phyloP scores from a whole-genome alignment of 139 green algal genomes.

The Mesotaenium endlicherianum region DNA sequence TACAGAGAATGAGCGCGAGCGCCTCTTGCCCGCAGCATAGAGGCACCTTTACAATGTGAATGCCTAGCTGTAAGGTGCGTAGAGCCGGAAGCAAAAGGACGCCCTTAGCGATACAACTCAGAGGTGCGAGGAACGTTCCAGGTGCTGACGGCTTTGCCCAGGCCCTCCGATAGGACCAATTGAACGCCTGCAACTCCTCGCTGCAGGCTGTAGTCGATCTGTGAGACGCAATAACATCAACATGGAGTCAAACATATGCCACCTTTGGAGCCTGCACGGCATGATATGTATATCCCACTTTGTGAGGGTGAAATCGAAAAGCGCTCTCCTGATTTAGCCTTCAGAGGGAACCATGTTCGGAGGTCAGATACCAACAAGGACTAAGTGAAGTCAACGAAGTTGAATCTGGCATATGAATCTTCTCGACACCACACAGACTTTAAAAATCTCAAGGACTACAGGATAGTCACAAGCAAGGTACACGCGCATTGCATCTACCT shows the following conservation, averaged over 20 bases:
- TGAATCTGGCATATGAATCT: not conserved
- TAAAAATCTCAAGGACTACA: too few relatives aligned
- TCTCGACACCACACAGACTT: too few relatives aligned
- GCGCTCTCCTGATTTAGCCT: not conserved
- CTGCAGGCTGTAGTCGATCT: not conserved
- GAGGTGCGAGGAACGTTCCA: constrained; percentile 18
- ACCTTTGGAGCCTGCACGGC: not conserved
- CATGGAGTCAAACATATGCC: not conserved
- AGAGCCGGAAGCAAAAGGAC: not conserved
- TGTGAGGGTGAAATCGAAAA: too few relatives aligned
- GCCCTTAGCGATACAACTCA: not conserved
- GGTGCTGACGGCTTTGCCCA: constrained; percentile 22
- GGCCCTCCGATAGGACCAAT: constrained; percentile 12
- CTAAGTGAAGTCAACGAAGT: not conserved
- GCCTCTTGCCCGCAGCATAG: too few relatives aligned
- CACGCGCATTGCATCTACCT: too few relatives aligned
- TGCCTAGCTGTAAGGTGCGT: too few relatives aligned
- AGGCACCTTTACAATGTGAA: too few relatives aligned
- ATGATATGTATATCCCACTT: not conserved
- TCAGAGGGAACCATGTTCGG: too few relatives aligned
- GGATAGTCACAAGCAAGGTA: too few relatives aligned
- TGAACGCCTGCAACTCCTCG: not conserved
- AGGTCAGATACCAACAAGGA: not conserved
- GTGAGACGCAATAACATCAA: not conserved
- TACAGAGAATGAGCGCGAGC: too few relatives aligned